Percentiles rank a stretch among this genome's conserved stretches.
Conservation (phyloP, 1,139 yeast species). For the Wickerhamiella infanticola region DNA sequence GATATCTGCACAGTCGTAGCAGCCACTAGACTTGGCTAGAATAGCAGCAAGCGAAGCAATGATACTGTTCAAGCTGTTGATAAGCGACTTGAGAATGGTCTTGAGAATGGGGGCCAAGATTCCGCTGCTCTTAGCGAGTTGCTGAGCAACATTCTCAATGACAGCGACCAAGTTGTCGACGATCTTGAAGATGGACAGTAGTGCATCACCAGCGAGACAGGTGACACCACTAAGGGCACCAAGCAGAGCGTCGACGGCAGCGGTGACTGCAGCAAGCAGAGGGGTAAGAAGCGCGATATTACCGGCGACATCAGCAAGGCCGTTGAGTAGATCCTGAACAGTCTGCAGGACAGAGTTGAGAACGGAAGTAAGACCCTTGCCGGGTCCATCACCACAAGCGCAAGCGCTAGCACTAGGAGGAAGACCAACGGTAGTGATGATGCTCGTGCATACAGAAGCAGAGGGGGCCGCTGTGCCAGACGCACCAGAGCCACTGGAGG, state of each 20-base stretch:
- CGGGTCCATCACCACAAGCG: too few relatives aligned
- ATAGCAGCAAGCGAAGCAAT: neutral
- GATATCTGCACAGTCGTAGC: neutral
- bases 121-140: neutral
- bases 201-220: neutral
- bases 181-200: neutral
- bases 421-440: too few relatives aligned
- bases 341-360: neutral
- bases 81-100: neutral
- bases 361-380: neutral
- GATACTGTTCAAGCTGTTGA: too few relatives aligned
- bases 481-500: too few relatives aligned
- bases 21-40: neutral
- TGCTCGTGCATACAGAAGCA: too few relatives aligned
- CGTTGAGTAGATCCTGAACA: neutral
- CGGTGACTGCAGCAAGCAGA: neutral
- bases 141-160: neutral
- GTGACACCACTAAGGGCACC: neutral
- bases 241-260: neutral
- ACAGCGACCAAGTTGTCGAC: neutral
- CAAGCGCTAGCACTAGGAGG: too few relatives aligned
- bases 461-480: too few relatives aligned
- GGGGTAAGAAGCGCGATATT: neutral
- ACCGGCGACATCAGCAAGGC: neutral
- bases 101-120: neutral